Conservation (phyloP, 345 rosid genomes). For the Cardamine occulta region DNA sequence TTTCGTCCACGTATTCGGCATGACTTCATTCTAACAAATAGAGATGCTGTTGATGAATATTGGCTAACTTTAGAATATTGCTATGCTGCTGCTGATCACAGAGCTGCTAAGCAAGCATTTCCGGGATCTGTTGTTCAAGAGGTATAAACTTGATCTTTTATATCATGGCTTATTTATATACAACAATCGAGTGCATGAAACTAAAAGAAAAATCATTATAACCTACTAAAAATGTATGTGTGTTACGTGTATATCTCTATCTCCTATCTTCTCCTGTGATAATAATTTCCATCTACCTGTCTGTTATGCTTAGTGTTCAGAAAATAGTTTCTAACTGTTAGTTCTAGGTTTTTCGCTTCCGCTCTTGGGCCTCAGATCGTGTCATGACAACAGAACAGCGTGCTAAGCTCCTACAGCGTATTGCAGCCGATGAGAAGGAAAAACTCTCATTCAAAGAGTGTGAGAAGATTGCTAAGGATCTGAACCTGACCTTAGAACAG, state of each 20-base stretch:
- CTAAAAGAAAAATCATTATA: background rate
- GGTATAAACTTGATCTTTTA: constrained; percentile 52
- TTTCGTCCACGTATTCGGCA: constrained; percentile 93
- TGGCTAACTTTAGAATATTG: constrained; percentile 96
- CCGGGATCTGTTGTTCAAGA: constrained; percentile 93
- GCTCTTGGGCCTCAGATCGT: constrained; percentile 76
- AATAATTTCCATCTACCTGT: background rate
- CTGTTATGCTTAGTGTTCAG: constrained; percentile 10
- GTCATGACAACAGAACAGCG: constrained; percentile 89
- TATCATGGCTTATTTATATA: constrained; percentile 14
- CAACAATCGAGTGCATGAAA: constrained; percentile 4
- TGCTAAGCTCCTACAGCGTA: constrained; percentile 60
- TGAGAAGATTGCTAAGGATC: constrained; percentile 78
- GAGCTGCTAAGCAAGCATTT: constrained; percentile 83
- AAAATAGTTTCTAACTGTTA: constrained; percentile 38
- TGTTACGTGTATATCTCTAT: constrained; percentile 17
- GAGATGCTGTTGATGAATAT: constrained; percentile 85
- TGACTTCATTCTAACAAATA: constrained; percentile 74
- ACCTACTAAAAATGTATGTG: background rate
- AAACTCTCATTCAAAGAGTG: constrained; percentile 79
- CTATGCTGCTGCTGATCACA: constrained; percentile 87
- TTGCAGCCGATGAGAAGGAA: constrained; percentile 49
- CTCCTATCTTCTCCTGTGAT: constrained; percentile 13
- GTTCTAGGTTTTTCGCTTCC: constrained; percentile 68
- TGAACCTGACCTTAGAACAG: constrained; percentile 88